A percentile compares a stretch with the other conserved stretches of the same genome.
These are phyloP conservation scores for Phytophthora lateralis DNA, from an alignment of 352 stramenopile species.

Conservation along the genomic window DNA sequence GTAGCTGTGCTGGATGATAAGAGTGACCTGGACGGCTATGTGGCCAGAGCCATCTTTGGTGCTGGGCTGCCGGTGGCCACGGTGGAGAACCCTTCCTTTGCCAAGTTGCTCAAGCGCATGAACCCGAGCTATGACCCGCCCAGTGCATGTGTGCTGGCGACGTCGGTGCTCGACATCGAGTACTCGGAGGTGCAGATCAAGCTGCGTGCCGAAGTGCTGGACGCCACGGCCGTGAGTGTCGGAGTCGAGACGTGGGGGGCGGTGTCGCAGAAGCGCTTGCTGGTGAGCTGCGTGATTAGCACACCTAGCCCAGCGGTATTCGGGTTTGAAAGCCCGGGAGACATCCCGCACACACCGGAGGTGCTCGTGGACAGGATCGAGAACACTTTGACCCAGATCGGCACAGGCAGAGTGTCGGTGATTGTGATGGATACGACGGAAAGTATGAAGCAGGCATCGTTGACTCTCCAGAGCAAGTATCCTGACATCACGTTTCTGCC, in stretches of 20 bases:
- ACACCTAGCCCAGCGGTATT: slow-evolving; percentile 56
- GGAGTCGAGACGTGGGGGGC: slow-evolving; percentile 58
- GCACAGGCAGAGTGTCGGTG: slow-evolving; percentile 54
- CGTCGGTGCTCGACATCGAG: slow-evolving; percentile 59
- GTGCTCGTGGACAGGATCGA: slow-evolving; percentile 65
- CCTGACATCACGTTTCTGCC: slow-evolving; percentile 65
- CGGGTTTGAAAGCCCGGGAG: slow-evolving; percentile 62
- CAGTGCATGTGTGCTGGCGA: slow-evolving; percentile 54
- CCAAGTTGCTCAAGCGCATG: slow-evolving; percentile 68
- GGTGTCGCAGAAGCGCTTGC: slow-evolving; percentile 40
- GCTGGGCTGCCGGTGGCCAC: slow-evolving; percentile 55
- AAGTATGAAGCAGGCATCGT: slow-evolving; percentile 59
- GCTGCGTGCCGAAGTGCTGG: slow-evolving; percentile 58
- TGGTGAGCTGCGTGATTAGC: slow-evolving; percentile 66
- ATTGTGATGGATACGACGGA: slow-evolving; percentile 63
- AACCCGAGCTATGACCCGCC: slow-evolving; percentile 53
- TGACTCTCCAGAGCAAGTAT: slow-evolving; percentile 59
- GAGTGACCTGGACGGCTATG: slow-evolving; percentile 56
- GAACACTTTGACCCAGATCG: slow-evolving; percentile 61
- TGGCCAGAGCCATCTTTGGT: slow-evolving; percentile 62
- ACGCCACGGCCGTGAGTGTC: slow-evolving; percentile 52
- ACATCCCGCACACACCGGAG: slow-evolving; percentile 47
- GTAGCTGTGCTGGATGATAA: slow-evolving; percentile 52
- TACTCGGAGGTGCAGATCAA: slow-evolving; percentile 67
- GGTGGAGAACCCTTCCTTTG: slow-evolving; percentile 66